These are phyloP conservation scores for Rhizomucor miehei DNA, from an alignment of 371 early-diverging fungal genomes.

Conservation along the genomic window DNA sequence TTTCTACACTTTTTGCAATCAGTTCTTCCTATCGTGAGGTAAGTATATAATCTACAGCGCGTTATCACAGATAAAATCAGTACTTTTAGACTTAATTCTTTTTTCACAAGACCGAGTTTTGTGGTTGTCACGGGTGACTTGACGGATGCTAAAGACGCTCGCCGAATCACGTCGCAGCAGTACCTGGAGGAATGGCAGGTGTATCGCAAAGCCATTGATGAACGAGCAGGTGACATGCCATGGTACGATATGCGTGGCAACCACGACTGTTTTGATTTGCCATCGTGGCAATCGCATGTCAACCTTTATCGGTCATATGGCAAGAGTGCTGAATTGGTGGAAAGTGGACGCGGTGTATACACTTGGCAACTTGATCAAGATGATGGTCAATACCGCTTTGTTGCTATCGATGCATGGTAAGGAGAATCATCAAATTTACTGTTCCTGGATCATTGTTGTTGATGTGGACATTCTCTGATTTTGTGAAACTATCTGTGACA, in stretches of 20 bases:
- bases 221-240: conserved; percentile 27
- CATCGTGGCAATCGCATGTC: conserved; percentile 53
- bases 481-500: no score
- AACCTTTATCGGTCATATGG: conserved; percentile 62
- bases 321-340: conserved; percentile 31
- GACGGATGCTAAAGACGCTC: conserved; percentile 81
- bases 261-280: conserved; percentile 83
- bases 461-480: not conserved
- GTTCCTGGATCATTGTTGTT: no score
- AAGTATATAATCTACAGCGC: conserved; percentile 1
- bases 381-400: conserved; percentile 78
- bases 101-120: conserved; percentile 47
- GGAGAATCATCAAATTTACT: no score
- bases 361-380: conserved; percentile 50
- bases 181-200: conserved; percentile 81
- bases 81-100: not conserved
- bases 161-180: conserved; percentile 66
- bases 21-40: conserved; percentile 56
- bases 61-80: not conserved
- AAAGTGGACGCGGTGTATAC: conserved; percentile 59
- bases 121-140: conserved; percentile 79
- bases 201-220: conserved; percentile 62
- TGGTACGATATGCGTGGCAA: conserved; percentile 91
- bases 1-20: conserved; percentile 74
- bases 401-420: conserved; percentile 84